phyloP scores from a whole-genome alignment of 352 stramenopile species.

The Pythium myriotylum region DNA sequence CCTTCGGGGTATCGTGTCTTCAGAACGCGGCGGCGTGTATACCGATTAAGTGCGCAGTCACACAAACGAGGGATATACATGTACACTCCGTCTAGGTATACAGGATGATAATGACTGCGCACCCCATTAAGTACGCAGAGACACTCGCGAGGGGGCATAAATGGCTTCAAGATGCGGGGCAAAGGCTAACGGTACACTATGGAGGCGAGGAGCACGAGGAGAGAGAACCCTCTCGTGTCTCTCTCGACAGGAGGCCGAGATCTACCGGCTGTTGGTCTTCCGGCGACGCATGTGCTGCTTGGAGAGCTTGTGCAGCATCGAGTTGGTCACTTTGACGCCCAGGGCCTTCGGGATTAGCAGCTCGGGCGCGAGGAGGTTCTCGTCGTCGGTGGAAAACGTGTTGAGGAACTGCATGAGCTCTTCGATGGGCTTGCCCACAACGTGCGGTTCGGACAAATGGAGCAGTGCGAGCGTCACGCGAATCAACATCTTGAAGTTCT shows the following conservation, averaged over 20 bases:
- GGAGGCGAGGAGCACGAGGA: not conserved
- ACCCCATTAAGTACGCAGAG: no score
- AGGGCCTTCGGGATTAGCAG: constrained; percentile 53
- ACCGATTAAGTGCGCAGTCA: constrained; percentile 10
- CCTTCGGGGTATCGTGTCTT: not conserved
- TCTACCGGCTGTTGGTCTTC: constrained; percentile 33
- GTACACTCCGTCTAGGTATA: no score
- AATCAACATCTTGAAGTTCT: constrained; percentile 87
- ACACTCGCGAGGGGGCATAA: not conserved
- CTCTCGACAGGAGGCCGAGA: no score
- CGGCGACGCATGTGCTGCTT: constrained; percentile 66
- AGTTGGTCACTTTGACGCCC: constrained; percentile 80
- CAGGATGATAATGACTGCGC: no score
- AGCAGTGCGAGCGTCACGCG: constrained; percentile 71
- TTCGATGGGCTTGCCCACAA: constrained; percentile 74
- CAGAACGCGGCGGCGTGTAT: constrained; percentile 9
- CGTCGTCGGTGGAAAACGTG: constrained; percentile 60
- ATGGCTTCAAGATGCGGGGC: not conserved
- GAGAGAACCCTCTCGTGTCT: not conserved
- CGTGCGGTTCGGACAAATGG: constrained; percentile 61
- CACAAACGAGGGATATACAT: not conserved
- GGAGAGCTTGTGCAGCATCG: constrained; percentile 69
- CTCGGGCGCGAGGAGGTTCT: constrained; percentile 58
- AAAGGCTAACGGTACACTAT: not conserved
- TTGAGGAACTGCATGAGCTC: constrained; percentile 89